Evolutionary conservation across 179 eudicot genomes (phyloP), one percentile per base, ranked within the genome.

Genomic region (Vitellaria paradoxa): DNA sequence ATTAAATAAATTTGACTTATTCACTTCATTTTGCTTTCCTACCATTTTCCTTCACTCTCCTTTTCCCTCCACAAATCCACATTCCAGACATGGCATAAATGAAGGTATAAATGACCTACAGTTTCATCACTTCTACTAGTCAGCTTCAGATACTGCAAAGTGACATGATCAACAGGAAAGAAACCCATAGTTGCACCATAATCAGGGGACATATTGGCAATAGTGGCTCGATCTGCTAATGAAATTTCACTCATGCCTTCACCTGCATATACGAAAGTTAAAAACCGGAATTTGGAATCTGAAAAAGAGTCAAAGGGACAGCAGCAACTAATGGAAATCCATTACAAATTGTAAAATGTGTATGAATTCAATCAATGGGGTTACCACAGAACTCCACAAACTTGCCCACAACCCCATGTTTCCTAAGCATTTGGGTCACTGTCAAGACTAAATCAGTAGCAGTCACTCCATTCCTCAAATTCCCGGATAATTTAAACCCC

Each of bases 101-200:
- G 18, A 64, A 9, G 65, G 9, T 8, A 14, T 30, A 37, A 66
- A 37, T 66, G 73, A 70, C 73, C n/a, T 23, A 50, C 73, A 70
- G 73, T 70, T 4, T 70, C 73, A 70, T 70, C 73, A 70, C 73
- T 70, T 70, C 59, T 70, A n/a, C 73, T 59, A 21, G 73, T 70
- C 73, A 70, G 73, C 20, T 21, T 70, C 73, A 70, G 17, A 14
- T 70, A 70, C 73, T 70, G 37, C 60, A 70, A 24, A 49, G 59
- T 70, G 73, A 70, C 73, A 70, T 70, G 73, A 20, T 70, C 73
- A 18, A 70, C 73, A 1, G 73, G 73, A 52, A 70, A 49, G 73
- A 50, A 70, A 18, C 73, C 73, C 73, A 70, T 70, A 56, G 59
- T 70, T 70, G 73, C 73, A 4, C 73, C 73, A 70, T 70, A 70